These are phyloP conservation scores for Apophysomyces variabilis DNA, from an alignment of 371 early-diverging fungal species.

Conservation along the genomic window DNA sequence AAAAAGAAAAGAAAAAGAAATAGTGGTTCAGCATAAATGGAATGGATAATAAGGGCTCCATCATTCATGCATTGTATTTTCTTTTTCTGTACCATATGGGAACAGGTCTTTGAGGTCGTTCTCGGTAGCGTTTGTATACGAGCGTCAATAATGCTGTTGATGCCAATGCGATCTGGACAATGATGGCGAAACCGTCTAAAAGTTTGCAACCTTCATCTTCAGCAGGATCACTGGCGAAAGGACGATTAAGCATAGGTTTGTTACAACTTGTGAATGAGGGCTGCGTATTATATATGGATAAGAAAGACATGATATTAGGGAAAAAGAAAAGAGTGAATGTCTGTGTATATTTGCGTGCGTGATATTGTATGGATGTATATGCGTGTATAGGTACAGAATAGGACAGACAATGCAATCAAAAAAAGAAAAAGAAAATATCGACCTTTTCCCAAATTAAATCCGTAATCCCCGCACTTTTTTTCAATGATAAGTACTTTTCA, in stretches of 20 bases:
- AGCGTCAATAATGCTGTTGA: constrained; percentile 60
- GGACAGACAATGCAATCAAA: background rate
- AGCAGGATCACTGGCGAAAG: background rate
- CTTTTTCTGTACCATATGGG: constrained; percentile 51
- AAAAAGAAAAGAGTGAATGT: background rate
- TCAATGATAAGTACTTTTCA: no score
- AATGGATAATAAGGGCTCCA: no score
- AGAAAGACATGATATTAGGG: background rate
- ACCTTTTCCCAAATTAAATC: no score
- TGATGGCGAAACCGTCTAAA: constrained; percentile 63
- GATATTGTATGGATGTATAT: no score
- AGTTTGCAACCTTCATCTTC: constrained; percentile 49
- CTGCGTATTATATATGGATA: background rate
- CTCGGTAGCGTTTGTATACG: constrained; percentile 59
- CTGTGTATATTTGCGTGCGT: no score
- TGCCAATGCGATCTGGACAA: constrained; percentile 60
- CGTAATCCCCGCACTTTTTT: no score
- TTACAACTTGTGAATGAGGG: background rate
- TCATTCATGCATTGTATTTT: no score
- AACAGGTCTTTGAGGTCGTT: constrained; percentile 64
- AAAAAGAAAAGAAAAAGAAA: constrained; percentile 7
- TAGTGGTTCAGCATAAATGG: no score
- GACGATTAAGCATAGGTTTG: background rate
- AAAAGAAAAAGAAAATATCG: background rate
- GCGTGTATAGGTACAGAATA: background rate